Base-by-base conservation (phyloP, 331 rosid species). In the Quercus tomentella region DNA sequence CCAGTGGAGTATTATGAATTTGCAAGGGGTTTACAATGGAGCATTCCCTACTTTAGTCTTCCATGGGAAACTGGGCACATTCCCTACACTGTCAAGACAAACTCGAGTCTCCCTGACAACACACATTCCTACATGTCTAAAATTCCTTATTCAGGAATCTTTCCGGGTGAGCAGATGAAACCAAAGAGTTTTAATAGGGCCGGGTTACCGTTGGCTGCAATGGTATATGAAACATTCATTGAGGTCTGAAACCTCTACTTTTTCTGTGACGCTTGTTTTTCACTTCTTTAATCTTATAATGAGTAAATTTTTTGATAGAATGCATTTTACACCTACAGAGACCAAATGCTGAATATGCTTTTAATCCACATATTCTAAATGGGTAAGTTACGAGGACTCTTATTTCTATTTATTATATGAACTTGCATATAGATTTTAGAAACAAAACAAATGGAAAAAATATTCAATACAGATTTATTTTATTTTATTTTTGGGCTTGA, bases 1-100 rank as follows among this genome's bases (percentile, higher is more conserved):
- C 98, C 98, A 2, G 89, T 92, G 41, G 91, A 92, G 77, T 92
- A 87, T 76, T 87, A 87, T 75, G 98, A 92, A 86, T 85, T 94
- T 73, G 66, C 91, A 22, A 88, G 86, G 82, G 89, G 86, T 75
- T 82, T 94, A 74, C 88, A 67, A 79, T 94, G 98, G 98, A 91
- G 92, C 73, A 84, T 92, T 67, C 98, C 97, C 37, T 89, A 88
- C 82, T 89, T 86, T 56, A 37, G 61, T 60, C 89, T 90, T 71
- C 98, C 98, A 5, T 94, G 98, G 98, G 97, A 91, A 85, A 15
- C 75, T 63, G 85, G 70, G 82, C 68, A 74, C 17, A 84, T 41
- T 41, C 45, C 41, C 78, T 79, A 70, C 71, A 73, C 82, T 15
- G 82, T 80, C 67, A 73, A 78, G 77, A 76, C 72, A n/a, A 85